A percentile compares a stretch with the other conserved stretches of the same genome.
phyloP scores from a whole-genome alignment of 73 alveolate genomes.

The Paramecium octaurelia region DNA sequence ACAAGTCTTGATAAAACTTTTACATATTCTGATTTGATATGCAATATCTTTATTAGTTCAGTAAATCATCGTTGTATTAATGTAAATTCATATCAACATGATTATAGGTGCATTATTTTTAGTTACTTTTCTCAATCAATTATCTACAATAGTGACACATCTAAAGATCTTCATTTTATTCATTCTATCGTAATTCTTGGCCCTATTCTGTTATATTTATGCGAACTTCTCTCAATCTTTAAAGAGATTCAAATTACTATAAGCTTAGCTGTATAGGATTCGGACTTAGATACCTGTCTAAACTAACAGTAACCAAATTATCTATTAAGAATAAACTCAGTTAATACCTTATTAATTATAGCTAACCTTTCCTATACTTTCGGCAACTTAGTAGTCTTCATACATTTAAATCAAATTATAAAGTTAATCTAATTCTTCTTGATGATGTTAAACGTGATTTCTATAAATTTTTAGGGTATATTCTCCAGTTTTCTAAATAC shows the following conservation, averaged over 20 bases:
- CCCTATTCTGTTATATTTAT: background rate
- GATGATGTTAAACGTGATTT: background rate
- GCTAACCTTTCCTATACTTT: background rate
- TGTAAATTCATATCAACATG: background rate
- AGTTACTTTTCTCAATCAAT: background rate
- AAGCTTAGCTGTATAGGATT: background rate
- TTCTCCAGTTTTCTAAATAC: background rate
- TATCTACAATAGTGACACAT: background rate
- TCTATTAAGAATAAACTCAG: background rate
- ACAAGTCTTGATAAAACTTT: background rate
- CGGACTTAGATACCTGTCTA: background rate
- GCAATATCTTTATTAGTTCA: background rate
- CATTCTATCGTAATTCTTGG: background rate
- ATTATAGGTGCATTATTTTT: background rate
- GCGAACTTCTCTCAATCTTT: background rate
- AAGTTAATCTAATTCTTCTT: background rate
- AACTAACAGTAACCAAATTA: background rate
- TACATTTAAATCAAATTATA: background rate
- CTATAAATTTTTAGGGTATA: background rate
- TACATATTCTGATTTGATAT: background rate
- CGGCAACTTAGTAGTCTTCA: constrained; percentile 38
- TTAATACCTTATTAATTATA: background rate
- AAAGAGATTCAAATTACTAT: background rate
- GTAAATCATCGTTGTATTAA: background rate
- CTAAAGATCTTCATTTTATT: background rate